Evolutionary conservation across 768 basidiomycete genomes (phyloP), one percentile per base, ranked within the genome.

Genomic region (Termitomyces sp.): DNA sequence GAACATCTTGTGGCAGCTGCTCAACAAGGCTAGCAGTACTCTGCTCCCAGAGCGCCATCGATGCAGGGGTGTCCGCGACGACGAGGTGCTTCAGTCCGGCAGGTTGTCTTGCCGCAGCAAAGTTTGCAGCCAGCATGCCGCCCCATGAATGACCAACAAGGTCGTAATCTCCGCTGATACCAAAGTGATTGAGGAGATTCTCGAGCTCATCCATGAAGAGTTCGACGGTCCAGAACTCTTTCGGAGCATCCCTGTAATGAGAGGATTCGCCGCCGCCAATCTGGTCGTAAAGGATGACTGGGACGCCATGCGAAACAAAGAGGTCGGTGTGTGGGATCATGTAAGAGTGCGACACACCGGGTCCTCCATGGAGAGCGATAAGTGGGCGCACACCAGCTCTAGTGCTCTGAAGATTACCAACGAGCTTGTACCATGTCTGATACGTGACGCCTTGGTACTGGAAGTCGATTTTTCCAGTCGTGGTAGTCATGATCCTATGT

Each of bases 141-240:
- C 84, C 84, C 82, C 81, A 82, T 8, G 79, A 82, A 49, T 84
- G 81, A 0, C 83, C 84, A 1, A 77, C 58, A 2, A 84, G 63
- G 58, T 77, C 73, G 61, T 74, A 84, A 37, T 65, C 59, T 5
- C 64, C 60, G 11, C 63, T 47, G 59, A 83, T 73, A 0, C 68
- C 72, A 17, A 85, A 69, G 25, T 78, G 60, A 5, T 60, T 43
- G 19, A 84, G 53, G 17, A 85, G 62, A 49, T 80, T 82, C 30
- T 75, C 73, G 41, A 85, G 76, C 69, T 85, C 79, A 43, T 76
- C 76, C 57, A 80, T 64, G 68, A 81, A 84, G 11, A 85, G 74
- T 6, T 78, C 72, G 32, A 45, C 55, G 2, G 55, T 60, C 59
- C 59, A 75, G 61, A 5, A 73, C 76, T 79, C 76, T 49, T 56